These are phyloP conservation scores for Barnettozyma vustinii DNA, from an alignment of 805 yeast species.

Conservation along the genomic window DNA sequence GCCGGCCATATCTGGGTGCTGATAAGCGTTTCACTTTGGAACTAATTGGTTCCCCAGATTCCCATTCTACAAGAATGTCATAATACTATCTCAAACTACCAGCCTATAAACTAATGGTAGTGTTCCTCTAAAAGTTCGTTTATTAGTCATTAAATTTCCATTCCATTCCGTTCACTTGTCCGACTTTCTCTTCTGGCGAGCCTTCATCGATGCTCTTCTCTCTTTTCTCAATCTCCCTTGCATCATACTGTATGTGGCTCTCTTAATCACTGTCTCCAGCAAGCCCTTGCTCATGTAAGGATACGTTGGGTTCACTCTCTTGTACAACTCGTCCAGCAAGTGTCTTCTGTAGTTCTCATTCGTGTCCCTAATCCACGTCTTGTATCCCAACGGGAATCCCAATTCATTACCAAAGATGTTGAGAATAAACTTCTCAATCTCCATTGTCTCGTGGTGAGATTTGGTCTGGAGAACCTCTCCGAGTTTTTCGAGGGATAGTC, in stretches of 20 bases:
- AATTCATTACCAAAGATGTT: slow-evolving; percentile 49
- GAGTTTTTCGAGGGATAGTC: slow-evolving; percentile 52
- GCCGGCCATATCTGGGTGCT: background rate
- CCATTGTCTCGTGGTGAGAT: slow-evolving; percentile 49
- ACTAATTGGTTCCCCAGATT: too few relatives aligned
- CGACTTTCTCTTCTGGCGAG: background rate
- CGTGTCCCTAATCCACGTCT: slow-evolving; percentile 84
- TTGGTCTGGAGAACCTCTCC: slow-evolving; percentile 45
- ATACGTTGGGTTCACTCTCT: slow-evolving; percentile 22
- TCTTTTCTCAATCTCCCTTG: slow-evolving; percentile 71
- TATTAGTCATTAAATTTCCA: background rate
- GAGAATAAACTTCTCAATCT: slow-evolving; percentile 48
- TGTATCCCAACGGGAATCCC: slow-evolving; percentile 68
- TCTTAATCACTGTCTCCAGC: slow-evolving; percentile 67
- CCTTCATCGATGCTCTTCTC: slow-evolving; percentile 44
- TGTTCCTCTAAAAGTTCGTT: background rate
- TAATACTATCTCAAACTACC: too few relatives aligned
- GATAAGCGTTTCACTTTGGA: background rate
- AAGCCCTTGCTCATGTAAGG: slow-evolving; percentile 28
- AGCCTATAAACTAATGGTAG: too few relatives aligned
- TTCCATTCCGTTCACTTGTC: background rate
- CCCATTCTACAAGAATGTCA: too few relatives aligned
- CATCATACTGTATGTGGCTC: slow-evolving; percentile 79
- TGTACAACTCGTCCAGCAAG: slow-evolving; percentile 44
- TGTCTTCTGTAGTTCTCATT: slow-evolving; percentile 43